Base-by-base conservation (phyloP, 306 rosid genomes). In the Boehmeria nivea region DNA sequence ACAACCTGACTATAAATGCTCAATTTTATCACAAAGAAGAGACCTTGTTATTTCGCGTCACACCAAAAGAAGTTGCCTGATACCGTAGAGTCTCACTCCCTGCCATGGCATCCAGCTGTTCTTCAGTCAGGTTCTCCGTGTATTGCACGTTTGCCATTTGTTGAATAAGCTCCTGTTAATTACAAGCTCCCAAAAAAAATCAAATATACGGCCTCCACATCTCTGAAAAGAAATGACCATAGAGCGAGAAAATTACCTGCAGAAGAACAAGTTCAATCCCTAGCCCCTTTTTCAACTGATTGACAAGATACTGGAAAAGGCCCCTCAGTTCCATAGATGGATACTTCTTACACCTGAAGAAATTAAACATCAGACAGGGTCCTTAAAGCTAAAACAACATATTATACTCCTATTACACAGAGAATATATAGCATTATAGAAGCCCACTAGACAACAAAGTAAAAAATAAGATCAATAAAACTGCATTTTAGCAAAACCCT, bases 81-180 rank as follows among this genome's bases (percentile, higher is more conserved):
- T 82, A 88, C 47, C 94, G 88, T 25, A 91, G 95, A 38, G 99
- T 84, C 77, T 87, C 99, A 69, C 99, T 78, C 67, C 99, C 99
- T 9, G 99, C 99, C 96, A 87, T 91, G 33, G 96, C 79, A 75
- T 91, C 99, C 72, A 91, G 76, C 79, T 91, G 99, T 28, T 87
- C 99, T 76, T 84, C 99, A 42, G 99, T 91, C 63, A 91, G 77
- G 68, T 91, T 85, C 75, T 91, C 96, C 0, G 99, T 91, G 78
- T 80, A 88, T 65, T 91, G 99, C 72, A 91, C 93, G 69, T 91
- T 91, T 77, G 96, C 99, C 99, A 91, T 91, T 87, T 91, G 99
- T 61, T 91, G 99, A 78, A 91, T 73, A 49, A 91, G 99, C 73
- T 91, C 99, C 99, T 91, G 74, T 28, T 40, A 40, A 40, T 40